These are phyloP conservation scores for Dictyostelium brefeldianum DNA, from an alignment of 78 protist species.

Conservation along the genomic window DNA sequence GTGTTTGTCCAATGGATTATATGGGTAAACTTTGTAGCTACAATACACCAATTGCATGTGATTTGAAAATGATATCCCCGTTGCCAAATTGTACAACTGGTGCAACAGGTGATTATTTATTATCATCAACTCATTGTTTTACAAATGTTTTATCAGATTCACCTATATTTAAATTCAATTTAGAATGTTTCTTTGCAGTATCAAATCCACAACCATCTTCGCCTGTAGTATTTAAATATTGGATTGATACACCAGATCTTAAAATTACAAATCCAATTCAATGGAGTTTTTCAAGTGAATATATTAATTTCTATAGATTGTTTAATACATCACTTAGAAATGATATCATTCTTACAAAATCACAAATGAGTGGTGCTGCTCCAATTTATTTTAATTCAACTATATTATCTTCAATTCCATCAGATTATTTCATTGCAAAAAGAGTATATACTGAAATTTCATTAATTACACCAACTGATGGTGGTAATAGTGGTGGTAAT, in stretches of 20 bases:
- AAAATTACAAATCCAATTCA: slow-evolving; percentile 33
- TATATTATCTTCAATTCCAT: not conserved
- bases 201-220: not conserved
- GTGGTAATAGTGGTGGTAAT: not conserved
- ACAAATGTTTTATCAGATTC: not conserved
- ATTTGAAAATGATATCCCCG: not conserved
- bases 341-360: not conserved
- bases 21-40: not conserved
- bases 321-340: slow-evolving; percentile 1
- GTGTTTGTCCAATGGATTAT: slow-evolving; percentile 56
- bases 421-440: slow-evolving; percentile 35
- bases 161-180: not conserved
- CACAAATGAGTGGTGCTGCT: not conserved
- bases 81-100: not conserved
- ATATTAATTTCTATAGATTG: slow-evolving; percentile 32
- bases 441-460: slow-evolving; percentile 44
- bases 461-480: not conserved
- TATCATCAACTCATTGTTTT: slow-evolving; percentile 26
- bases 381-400: slow-evolving; percentile 48
- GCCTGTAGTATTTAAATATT: slow-evolving; percentile 8
- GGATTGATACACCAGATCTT: slow-evolving; percentile 51
- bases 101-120: slow-evolving; percentile 19
- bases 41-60: slow-evolving; percentile 28
- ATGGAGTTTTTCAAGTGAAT: slow-evolving; percentile 12
- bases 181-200: slow-evolving; percentile 28